phyloP scores from a whole-genome alignment of 2,329 filamentous ascomycete species.

The Grosmannia clavigera region DNA sequence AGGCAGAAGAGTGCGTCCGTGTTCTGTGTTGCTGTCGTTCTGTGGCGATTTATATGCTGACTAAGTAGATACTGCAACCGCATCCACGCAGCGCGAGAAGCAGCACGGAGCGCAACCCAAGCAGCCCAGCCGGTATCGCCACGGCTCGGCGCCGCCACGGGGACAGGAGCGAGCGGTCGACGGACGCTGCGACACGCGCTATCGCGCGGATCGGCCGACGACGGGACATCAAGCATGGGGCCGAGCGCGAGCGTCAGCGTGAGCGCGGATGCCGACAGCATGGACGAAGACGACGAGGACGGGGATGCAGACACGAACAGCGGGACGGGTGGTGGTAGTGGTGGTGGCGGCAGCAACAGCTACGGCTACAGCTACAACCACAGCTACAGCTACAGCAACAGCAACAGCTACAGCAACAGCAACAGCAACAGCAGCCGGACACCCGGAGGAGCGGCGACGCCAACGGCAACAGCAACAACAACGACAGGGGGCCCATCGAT shows the following conservation, averaged over 20 bases:
- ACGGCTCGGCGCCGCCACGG: not conserved
- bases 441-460: slow-evolving; percentile 14
- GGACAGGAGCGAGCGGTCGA: not conserved
- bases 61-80: slow-evolving; percentile 69
- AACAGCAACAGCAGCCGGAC: not conserved
- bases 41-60: slow-evolving; percentile 11
- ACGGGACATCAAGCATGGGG: not conserved
- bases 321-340: not conserved
- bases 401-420: not conserved
- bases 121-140: not conserved
- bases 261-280: not conserved
- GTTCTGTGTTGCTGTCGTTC: no score
- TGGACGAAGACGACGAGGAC: not conserved
- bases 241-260: slow-evolving; percentile 5
- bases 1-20: slow-evolving; percentile 63
- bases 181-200: not conserved
- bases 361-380: not conserved
- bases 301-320: not conserved
- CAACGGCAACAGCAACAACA: no score
- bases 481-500: slow-evolving; percentile 52
- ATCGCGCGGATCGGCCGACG: slow-evolving; percentile 10
- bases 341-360: not conserved
- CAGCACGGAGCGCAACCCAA: slow-evolving; percentile 8
- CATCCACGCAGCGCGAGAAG: slow-evolving; percentile 53
- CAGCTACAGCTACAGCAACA: not conserved